Evolutionary conservation across 768 basidiomycete genomes (phyloP).

Genomic region (Leccinum longicurvipes): DNA sequence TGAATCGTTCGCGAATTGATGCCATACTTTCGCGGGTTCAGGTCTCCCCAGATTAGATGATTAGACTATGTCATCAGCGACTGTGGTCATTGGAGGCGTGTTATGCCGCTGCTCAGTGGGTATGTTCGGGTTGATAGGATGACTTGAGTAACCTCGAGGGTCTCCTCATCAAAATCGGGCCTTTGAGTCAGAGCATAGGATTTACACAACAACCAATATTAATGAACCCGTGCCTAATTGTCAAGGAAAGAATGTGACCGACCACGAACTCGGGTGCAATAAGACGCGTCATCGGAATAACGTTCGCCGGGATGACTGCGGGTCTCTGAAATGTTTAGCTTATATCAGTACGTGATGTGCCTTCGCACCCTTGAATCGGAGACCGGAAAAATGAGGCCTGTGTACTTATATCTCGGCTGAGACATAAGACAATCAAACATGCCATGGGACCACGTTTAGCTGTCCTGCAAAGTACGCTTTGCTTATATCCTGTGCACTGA

Average conservation of each 20-base stretch:
- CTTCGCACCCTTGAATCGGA: background rate
- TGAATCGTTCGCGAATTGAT: background rate
- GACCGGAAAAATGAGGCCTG: background rate
- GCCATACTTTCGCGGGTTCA: background rate
- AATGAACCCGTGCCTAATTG: background rate
- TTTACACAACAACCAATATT: background rate
- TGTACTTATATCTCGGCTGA: background rate
- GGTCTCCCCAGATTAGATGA: background rate
- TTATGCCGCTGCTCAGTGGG: background rate
- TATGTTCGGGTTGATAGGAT: background rate
- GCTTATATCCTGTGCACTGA: too few relatives aligned
- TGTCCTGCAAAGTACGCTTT: too few relatives aligned
- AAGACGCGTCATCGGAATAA: background rate
- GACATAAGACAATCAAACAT: background rate
- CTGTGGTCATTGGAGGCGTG: background rate
- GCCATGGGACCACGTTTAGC: too few relatives aligned
- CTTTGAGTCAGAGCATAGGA: background rate
- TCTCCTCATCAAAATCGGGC: background rate
- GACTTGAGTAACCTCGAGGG: background rate
- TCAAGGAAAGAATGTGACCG: background rate
- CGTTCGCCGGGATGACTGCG: background rate
- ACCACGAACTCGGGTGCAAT: background rate
- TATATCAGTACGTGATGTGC: background rate
- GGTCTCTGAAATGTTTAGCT: background rate
- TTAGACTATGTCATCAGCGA: background rate